These are phyloP conservation scores for Pythium myriotylum DNA, from an alignment of 352 stramenopile genomes.

Conservation along the genomic window DNA sequence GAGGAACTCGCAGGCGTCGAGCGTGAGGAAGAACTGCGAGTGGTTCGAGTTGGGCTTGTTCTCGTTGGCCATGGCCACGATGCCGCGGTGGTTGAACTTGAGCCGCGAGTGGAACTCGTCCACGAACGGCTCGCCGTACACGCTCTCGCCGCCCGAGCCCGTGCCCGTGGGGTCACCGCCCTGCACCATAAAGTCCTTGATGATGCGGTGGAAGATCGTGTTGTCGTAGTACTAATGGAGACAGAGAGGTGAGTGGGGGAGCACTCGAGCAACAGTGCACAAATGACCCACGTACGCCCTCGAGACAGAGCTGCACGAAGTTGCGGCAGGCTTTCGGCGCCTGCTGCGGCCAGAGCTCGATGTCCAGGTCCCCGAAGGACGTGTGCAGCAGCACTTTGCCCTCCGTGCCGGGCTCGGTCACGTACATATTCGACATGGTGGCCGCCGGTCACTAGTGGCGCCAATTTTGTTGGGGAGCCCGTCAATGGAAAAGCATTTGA, in stretches of 20 bases:
- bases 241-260: background rate
- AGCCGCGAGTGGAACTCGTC: slow-evolving; percentile 95
- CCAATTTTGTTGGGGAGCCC: too few species aligned
- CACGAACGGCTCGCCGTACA: slow-evolving; percentile 79
- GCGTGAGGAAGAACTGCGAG: slow-evolving; percentile 98
- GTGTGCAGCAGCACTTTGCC: slow-evolving; percentile 97
- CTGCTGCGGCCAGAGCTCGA: slow-evolving; percentile 97
- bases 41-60: slow-evolving; percentile 88
- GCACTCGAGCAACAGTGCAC: slow-evolving; percentile 10
- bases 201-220: slow-evolving; percentile 96
- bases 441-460: background rate
- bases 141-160: slow-evolving; percentile 78
- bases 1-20: slow-evolving; percentile 94
- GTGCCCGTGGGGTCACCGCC: slow-evolving; percentile 91
- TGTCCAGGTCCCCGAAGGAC: slow-evolving; percentile 96
- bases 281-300: slow-evolving; percentile 52
- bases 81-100: slow-evolving; percentile 95
- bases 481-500: background rate
- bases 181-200: slow-evolving; percentile 96
- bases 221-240: slow-evolving; percentile 90
- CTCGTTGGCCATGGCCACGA: slow-evolving; percentile 94
- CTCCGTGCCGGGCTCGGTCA: slow-evolving; percentile 94
- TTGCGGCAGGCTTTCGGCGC: slow-evolving; percentile 94
- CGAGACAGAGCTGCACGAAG: slow-evolving; percentile 92
- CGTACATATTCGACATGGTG: slow-evolving; percentile 97